Percentiles rank a stretch among this genome's conserved stretches.
Conservation (phyloP, 2,329 filamentous ascomycete genomes). For the Stachybotrys elegans region DNA sequence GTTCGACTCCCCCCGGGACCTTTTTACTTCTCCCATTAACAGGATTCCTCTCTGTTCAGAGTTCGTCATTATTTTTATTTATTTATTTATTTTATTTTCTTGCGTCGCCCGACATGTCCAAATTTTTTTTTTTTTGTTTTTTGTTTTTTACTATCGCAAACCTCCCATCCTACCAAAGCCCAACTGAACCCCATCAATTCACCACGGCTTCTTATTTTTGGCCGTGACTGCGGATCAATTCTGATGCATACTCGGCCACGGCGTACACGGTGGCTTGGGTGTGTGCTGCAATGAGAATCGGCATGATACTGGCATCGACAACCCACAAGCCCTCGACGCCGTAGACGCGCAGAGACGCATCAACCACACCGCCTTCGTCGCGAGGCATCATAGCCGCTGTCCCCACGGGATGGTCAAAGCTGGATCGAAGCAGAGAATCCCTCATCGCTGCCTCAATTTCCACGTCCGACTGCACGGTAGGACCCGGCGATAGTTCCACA, state of each 20-base stretch:
- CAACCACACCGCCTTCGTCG: constrained; percentile 44
- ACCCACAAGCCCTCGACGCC: constrained; percentile 11
- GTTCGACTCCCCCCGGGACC: constrained; percentile 1
- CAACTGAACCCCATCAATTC: too few species aligned
- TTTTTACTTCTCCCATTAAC: background rate
- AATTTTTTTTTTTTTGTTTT: too few species aligned
- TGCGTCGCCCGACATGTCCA: too few species aligned
- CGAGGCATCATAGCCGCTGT: constrained; percentile 46
- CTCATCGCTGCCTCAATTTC: constrained; percentile 13
- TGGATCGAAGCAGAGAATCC: constrained; percentile 11
- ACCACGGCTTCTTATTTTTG: too few species aligned
- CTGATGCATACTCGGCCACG: constrained; percentile 11
- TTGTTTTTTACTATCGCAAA: too few species aligned
- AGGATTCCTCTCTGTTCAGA: too few species aligned
- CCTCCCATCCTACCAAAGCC: too few species aligned
- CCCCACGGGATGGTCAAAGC: constrained; percentile 35
- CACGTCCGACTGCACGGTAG: constrained; percentile 13
- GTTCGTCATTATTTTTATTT: too few species aligned
- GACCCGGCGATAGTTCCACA: constrained; percentile 15
- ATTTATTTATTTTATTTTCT: too few species aligned
- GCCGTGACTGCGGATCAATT: constrained; percentile 7
- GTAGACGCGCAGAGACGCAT: constrained; percentile 41
- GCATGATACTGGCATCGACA: constrained; percentile 13
- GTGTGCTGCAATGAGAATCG: constrained; percentile 11
- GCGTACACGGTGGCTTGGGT: constrained; percentile 13